Percentiles rank a stretch among this genome's conserved stretches.
phyloP scores from a whole-genome alignment of 177 flowering plant genomes.

The Telopea speciosissima region DNA sequence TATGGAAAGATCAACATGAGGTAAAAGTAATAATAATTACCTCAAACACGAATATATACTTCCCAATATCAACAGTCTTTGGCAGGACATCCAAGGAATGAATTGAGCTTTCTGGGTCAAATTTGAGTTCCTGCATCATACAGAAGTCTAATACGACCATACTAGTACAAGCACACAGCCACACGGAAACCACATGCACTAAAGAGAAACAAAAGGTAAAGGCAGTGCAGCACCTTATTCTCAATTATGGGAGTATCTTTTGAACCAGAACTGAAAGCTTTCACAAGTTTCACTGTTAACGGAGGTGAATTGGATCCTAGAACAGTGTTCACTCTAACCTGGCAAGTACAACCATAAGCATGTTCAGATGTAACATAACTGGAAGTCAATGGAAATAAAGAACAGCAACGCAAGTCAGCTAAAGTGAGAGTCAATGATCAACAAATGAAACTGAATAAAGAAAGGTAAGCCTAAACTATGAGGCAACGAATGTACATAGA shows the following conservation, averaged over 20 bases:
- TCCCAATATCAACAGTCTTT: constrained; percentile 68
- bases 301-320: constrained; percentile 80
- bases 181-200: neutral
- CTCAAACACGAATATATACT: constrained; percentile 68
- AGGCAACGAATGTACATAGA: no score
- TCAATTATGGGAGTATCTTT: constrained; percentile 50
- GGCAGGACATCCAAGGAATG: constrained; percentile 61
- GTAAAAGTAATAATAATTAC: constrained; percentile 29
- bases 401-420: neutral
- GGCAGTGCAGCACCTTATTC: constrained; percentile 34
- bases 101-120: constrained; percentile 39
- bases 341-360: constrained; percentile 7
- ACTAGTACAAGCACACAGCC: neutral
- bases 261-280: constrained; percentile 47
- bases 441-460: no score
- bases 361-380: neutral
- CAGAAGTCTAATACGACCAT: neutral
- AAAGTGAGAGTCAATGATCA: no score
- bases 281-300: constrained; percentile 59
- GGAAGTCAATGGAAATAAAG: neutral
- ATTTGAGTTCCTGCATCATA: constrained; percentile 65
- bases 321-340: constrained; percentile 83
- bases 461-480: no score
- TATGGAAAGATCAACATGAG: constrained; percentile 4
- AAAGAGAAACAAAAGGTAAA: neutral